Percentiles rank a stretch among this genome's conserved stretches.
Conservation (phyloP, 208 protist genomes). For the Leishmania lainsoni region DNA sequence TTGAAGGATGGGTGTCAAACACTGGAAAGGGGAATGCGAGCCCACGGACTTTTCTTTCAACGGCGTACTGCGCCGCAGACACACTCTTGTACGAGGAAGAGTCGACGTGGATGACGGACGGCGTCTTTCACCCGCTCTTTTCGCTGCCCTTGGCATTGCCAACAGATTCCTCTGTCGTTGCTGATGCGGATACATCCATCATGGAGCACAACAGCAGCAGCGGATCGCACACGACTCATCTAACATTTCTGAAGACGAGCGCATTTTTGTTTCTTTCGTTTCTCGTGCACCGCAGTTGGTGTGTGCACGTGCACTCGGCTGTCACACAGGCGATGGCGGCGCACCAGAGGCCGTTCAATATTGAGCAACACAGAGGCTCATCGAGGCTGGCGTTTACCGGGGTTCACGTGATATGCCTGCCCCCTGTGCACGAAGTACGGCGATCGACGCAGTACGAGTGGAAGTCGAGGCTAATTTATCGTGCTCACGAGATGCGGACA, state of each 20-base stretch:
- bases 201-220: not conserved
- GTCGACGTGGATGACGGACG: constrained; percentile 6
- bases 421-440: constrained; percentile 6
- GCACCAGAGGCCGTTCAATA: not conserved
- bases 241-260: constrained; percentile 20
- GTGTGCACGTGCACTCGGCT: constrained; percentile 9
- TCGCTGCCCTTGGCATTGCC: not conserved
- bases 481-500: not conserved
- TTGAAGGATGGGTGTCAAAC: not conserved
- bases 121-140: constrained; percentile 6
- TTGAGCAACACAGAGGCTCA: not conserved
- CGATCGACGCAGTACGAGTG: constrained; percentile 31
- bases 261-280: constrained; percentile 33
- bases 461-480: constrained; percentile 22
- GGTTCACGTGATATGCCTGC: constrained; percentile 14
- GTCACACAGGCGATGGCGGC: constrained; percentile 3
- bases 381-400: not conserved
- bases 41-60: no score
- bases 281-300: constrained; percentile 33
- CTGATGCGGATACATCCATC: not conserved
- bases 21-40: not conserved
- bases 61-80: not conserved
- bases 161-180: not conserved
- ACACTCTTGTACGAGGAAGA: constrained; percentile 5
- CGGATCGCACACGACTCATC: not conserved